Percentiles rank a stretch among this genome's conserved stretches.
phyloP scores from a whole-genome alignment of 306 rosid species.

The Cicer pinnatifidum region DNA sequence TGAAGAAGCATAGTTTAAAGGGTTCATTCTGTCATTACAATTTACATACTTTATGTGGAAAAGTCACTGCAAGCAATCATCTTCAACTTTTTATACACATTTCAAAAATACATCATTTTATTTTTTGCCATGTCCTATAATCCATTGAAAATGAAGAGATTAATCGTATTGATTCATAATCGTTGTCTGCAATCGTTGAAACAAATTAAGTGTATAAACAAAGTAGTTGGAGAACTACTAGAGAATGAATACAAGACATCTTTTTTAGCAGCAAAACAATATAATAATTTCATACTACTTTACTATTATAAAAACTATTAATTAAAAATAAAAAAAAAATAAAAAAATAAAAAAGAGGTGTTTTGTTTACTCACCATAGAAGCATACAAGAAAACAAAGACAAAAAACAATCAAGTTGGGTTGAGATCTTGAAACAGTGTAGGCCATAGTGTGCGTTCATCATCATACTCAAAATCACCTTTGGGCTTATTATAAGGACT shows the following conservation, averaged over 20 bases:
- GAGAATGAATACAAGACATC: slow-evolving; percentile 23
- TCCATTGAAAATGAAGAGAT: no score
- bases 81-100: no score
- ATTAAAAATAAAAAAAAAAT: background rate
- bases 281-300: background rate
- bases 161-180: no score
- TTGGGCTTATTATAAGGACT: slow-evolving; percentile 54
- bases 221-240: slow-evolving; percentile 25
- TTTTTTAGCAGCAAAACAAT: slow-evolving; percentile 29
- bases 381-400: background rate
- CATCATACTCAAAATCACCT: slow-evolving; percentile 48
- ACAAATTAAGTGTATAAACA: slow-evolving; percentile 36
- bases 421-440: slow-evolving; percentile 84
- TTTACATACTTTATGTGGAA: no score
- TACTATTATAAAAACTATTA: background rate
- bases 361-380: slow-evolving; percentile 36
- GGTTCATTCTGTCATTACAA: no score
- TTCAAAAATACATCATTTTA: no score
- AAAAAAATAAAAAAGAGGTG: background rate
- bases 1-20: no score
- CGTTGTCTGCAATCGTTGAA: no score
- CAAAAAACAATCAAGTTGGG: slow-evolving; percentile 61
- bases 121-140: no score
- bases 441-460: slow-evolving; percentile 75
- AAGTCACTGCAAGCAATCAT: no score